Evolutionary conservation across 805 yeast genomes (phyloP).

Genomic region (Kodamaea hsintzibuensis): DNA sequence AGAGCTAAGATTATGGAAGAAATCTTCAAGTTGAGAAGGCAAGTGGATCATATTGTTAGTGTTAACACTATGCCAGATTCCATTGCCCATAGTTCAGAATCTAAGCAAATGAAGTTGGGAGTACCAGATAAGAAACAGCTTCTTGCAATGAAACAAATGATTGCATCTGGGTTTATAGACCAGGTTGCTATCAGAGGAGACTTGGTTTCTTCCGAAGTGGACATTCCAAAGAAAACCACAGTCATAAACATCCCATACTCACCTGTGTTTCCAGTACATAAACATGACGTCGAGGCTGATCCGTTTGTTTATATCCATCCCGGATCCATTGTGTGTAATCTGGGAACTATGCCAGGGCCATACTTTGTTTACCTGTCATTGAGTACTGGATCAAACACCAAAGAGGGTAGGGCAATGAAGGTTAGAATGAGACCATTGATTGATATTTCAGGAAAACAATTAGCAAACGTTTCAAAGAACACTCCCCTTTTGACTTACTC

Average conservation of each 20-base stretch:
- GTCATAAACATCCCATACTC: slow-evolving; percentile 65
- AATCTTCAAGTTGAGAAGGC: slow-evolving; percentile 76
- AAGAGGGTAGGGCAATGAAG: slow-evolving; percentile 40
- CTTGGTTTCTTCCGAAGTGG: slow-evolving; percentile 60
- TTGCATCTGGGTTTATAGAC: slow-evolving; percentile 90
- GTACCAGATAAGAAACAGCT: slow-evolving; percentile 72
- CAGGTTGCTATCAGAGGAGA: slow-evolving; percentile 88
- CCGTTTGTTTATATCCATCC: slow-evolving; percentile 80
- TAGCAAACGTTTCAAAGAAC: slow-evolving; percentile 73
- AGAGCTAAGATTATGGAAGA: slow-evolving; percentile 85
- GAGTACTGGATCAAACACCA: slow-evolving; percentile 51
- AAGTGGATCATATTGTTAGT: slow-evolving; percentile 73
- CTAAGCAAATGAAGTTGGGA: slow-evolving; percentile 47
- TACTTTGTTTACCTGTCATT: slow-evolving; percentile 74
- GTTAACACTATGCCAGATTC: slow-evolving; percentile 60
- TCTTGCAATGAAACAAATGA: slow-evolving; percentile 82
- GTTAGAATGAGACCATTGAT: slow-evolving; percentile 75
- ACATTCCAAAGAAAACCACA: slow-evolving; percentile 55
- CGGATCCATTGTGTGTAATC: slow-evolving; percentile 56
- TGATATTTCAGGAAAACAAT: slow-evolving; percentile 70
- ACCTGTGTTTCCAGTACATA: slow-evolving; percentile 51
- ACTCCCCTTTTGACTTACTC: slow-evolving; percentile 80
- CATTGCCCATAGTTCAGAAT: slow-evolving; percentile 46
- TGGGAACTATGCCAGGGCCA: slow-evolving; percentile 75
- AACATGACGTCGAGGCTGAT: slow-evolving; percentile 38